Conservation (phyloP, 768 basidiomycete genomes). For the Wakefieldia striispora region DNA sequence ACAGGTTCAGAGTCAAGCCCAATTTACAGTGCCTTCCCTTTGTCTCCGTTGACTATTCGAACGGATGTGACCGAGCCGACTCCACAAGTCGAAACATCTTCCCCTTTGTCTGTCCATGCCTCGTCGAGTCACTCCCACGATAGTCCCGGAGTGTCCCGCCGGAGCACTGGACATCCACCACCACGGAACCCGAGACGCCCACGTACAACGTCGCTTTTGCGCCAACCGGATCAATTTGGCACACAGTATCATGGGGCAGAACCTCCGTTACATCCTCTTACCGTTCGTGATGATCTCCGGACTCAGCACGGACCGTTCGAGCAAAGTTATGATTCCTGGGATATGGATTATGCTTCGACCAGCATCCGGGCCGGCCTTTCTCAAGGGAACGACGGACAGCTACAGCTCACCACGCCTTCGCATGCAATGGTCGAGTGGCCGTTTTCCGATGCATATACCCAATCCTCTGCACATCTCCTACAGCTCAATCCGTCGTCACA, state of each 20-base stretch:
- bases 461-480: not conserved
- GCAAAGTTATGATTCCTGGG: not conserved
- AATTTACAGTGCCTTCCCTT: slow-evolving; percentile 6
- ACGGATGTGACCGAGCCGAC: not conserved
- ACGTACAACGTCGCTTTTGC: not conserved
- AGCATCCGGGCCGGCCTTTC: not conserved
- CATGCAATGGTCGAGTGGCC: slow-evolving; percentile 8
- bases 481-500: not conserved
- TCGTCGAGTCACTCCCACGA: not conserved
- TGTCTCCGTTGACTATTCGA: slow-evolving; percentile 10
- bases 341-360: not conserved
- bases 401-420: not conserved
- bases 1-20: slow-evolving; percentile 12
- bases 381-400: slow-evolving; percentile 1
- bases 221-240: not conserved
- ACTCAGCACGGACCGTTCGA: not conserved
- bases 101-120: not conserved
- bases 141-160: not conserved
- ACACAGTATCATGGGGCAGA: not conserved
- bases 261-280: not conserved
- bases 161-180: not conserved
- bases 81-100: not conserved
- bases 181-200: slow-evolving; percentile 1
- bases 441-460: not conserved
- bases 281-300: not conserved